These are phyloP conservation scores for Chlamydomonas eustigma DNA, from an alignment of 139 green algal species.

Conservation along the genomic window DNA sequence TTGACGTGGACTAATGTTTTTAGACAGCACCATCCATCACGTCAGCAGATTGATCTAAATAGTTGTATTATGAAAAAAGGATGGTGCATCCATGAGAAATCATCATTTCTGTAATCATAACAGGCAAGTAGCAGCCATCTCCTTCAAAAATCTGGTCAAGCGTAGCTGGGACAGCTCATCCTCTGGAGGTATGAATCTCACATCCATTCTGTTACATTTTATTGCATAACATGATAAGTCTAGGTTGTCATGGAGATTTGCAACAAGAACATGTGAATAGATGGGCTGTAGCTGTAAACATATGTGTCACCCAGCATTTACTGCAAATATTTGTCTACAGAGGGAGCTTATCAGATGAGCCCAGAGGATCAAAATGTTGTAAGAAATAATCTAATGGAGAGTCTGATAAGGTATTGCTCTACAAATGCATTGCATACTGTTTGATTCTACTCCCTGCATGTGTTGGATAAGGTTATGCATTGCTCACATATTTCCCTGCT, in stretches of 20 bases:
- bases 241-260: too few species aligned
- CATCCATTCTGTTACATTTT: neutral
- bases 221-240: neutral
- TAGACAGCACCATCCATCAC: too few species aligned
- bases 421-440: neutral
- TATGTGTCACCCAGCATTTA: too few species aligned
- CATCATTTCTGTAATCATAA: neutral
- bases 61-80: neutral
- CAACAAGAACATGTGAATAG: too few species aligned
- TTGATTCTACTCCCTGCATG: neutral
- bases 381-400: conserved; percentile 69
- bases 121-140: conserved; percentile 83
- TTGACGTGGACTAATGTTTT: neutral
- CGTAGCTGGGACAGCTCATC: conserved; percentile 72
- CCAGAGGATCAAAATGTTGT: conserved; percentile 74
- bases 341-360: conserved; percentile 28
- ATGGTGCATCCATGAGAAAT: neutral
- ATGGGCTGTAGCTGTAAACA: too few species aligned
- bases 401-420: conserved; percentile 50
- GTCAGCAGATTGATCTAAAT: too few species aligned
- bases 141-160: conserved; percentile 92
- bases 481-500: too few species aligned
- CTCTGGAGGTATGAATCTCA: neutral
- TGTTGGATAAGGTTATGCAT: neutral
- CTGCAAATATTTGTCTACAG: too few species aligned